Conservation (phyloP, 345 rosid species). For the Arabidopsis thaliana region DNA sequence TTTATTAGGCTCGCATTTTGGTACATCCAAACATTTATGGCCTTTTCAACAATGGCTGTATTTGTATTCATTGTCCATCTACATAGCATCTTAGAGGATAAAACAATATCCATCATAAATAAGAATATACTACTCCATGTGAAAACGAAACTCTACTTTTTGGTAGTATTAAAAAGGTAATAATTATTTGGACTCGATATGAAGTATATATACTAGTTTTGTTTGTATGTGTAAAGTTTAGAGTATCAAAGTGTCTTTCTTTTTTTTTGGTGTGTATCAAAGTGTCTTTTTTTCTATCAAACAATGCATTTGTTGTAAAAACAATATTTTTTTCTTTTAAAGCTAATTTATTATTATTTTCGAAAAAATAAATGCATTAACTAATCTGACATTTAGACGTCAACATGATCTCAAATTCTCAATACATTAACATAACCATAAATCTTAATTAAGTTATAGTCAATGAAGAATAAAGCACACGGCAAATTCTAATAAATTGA, state of each 20-base stretch:
- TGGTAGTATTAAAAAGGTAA: conserved; percentile 22
- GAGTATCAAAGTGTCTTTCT: too few species aligned
- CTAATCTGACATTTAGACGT: neutral
- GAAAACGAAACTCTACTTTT: conserved; percentile 34
- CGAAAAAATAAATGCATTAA: neutral
- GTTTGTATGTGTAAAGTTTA: conserved; percentile 24
- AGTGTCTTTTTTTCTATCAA: too few species aligned
- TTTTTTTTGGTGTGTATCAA: too few species aligned
- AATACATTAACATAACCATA: neutral
- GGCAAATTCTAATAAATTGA: neutral
- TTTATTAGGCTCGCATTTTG: conserved; percentile 49
- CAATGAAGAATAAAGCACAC: conserved; percentile 2
- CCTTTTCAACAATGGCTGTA: conserved; percentile 45
- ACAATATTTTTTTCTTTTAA: too few species aligned
- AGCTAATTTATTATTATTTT: too few species aligned
- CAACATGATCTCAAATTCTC: neutral
- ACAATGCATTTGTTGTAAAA: too few species aligned
- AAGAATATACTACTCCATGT: conserved; percentile 1
- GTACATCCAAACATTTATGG: conserved; percentile 44
- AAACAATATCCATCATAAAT: conserved; percentile 4
- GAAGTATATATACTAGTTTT: conserved; percentile 23
- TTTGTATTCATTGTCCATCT: conserved; percentile 40
- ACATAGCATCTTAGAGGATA: conserved; percentile 33
- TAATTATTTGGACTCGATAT: conserved; percentile 14
- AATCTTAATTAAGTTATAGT: neutral